These are phyloP conservation scores for Agaricus bisporus DNA, from an alignment of 768 basidiomycete genomes.

Conservation along the genomic window DNA sequence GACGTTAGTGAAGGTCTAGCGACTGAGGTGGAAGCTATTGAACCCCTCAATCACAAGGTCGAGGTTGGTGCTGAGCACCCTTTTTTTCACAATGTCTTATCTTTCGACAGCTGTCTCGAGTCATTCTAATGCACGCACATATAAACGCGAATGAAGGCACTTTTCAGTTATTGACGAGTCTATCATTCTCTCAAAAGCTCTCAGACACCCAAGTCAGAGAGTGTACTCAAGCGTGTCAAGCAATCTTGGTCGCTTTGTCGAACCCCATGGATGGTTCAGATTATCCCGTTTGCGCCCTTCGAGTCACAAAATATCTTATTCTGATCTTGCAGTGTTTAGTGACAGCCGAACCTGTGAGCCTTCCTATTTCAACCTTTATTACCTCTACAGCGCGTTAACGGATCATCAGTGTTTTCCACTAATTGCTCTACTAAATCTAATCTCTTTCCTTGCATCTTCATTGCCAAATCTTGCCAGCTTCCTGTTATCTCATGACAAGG, in stretches of 20 bases:
- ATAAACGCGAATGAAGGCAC: slow-evolving; percentile 34
- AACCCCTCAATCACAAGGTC: slow-evolving; percentile 44
- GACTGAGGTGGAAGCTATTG: slow-evolving; percentile 29
- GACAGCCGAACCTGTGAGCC: slow-evolving; percentile 34
- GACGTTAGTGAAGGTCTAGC: slow-evolving; percentile 21
- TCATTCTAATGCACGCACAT: slow-evolving; percentile 53
- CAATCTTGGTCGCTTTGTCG: slow-evolving; percentile 41
- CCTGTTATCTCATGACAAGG: slow-evolving; percentile 13
- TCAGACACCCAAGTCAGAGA: slow-evolving; percentile 3
- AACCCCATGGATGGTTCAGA: slow-evolving; percentile 25
- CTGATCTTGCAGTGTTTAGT: slow-evolving; percentile 33
- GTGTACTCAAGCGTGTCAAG: slow-evolving; percentile 39
- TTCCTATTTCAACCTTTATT: neutral
- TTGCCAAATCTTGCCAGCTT: slow-evolving; percentile 29
- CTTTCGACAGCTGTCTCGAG: slow-evolving; percentile 44
- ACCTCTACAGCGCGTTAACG: slow-evolving; percentile 5
- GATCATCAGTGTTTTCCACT: slow-evolving; percentile 36
- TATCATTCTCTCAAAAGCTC: slow-evolving; percentile 15
- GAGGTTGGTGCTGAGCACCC: slow-evolving; percentile 36
- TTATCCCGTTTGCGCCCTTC: slow-evolving; percentile 23
- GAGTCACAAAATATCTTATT: slow-evolving; percentile 30
- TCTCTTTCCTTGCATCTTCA: slow-evolving; percentile 41
- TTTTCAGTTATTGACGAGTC: slow-evolving; percentile 46
- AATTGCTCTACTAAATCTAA: slow-evolving; percentile 46
- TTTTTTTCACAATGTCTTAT: neutral